Evolutionary conservation across 1,284 basidiomycete genomes (phyloP), one percentile per base, ranked within the genome.

Genomic region (Boletus hoseneyae): DNA sequence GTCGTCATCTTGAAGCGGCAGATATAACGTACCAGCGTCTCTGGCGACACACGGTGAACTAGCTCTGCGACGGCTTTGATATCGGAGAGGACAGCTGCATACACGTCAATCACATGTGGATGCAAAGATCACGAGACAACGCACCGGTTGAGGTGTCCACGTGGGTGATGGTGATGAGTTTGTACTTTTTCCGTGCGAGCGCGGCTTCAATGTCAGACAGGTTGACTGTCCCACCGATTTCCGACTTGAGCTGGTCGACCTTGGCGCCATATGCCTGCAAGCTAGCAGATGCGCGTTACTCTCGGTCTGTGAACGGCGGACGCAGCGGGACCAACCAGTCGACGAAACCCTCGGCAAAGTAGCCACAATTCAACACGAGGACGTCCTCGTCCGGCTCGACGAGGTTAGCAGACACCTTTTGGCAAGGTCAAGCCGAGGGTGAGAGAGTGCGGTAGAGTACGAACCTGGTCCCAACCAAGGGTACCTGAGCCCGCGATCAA

Each of bases 401-500:
- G 40, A 97, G 77, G 69, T 97, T 97, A 25, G 89, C 79, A 0
- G 85, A 83, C 35, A 90, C 85, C 80, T 88, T 59, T 42, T 23
- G 43, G 10, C 6, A 16, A 33, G 32, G 36, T 57, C 40, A 52
- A 33, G 11, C 18, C 21, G 29, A 32, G 15, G 39, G 27, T 6
- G 27, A n/a, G 6, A 15, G 42, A 16, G 38, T 25, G 37, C 3
- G 19, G 41, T 6, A 41, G 25, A 23, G 23, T 3, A 52, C 70
- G 45, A 48, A 77, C 87, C 79, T 89, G 85, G 65, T 89, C 86
- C 93, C 95, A 97, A 30, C 95, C 95, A 34, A 98, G 75, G 3
- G 95, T 98, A n/a, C 95, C 95, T 44, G 87, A 90, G 2, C 96
- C 96, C 27, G 93, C 84, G 48, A 97, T 87, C 59, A 97, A 73